A percentile compares a stretch with the other conserved stretches of the same genome.
phyloP scores from a whole-genome alignment of 345 rosid genomes.

The Populus ilicifolia region DNA sequence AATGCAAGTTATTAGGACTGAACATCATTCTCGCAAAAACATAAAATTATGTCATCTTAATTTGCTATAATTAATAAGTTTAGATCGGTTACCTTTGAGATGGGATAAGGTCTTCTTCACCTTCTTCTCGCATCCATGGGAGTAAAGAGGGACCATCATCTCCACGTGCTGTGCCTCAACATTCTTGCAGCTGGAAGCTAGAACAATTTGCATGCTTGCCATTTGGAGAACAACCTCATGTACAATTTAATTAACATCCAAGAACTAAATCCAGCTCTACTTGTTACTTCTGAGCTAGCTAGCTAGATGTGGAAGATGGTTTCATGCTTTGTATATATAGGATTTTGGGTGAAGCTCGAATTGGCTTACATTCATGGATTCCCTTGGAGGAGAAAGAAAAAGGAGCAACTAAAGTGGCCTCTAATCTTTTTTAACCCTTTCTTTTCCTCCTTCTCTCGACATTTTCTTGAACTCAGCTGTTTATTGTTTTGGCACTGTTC shows the following conservation, averaged over 20 bases:
- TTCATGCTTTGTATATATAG: not conserved
- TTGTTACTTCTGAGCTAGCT: not conserved
- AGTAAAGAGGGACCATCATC: slow-evolving; percentile 90
- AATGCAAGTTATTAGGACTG: not conserved
- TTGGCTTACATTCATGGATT: not conserved
- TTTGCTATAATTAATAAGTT: not conserved
- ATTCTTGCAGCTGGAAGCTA: slow-evolving; percentile 42
- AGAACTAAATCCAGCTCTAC: not conserved
- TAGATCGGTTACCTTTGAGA: slow-evolving; percentile 56
- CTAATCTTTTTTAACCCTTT: not conserved
- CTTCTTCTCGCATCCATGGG: slow-evolving; percentile 80
- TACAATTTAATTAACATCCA: not conserved
- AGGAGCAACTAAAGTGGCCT: not conserved
- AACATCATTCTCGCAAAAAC: not conserved
- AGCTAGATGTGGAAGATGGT: not conserved
- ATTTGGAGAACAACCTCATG: slow-evolving; percentile 16
- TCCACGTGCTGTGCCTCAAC: slow-evolving; percentile 92
- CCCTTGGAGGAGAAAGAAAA: not conserved
- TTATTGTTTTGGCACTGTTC: not conserved
- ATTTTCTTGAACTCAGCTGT: slow-evolving; percentile 3
- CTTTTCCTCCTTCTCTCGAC: not conserved
- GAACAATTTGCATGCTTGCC: slow-evolving; percentile 68
- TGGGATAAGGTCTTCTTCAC: slow-evolving; percentile 64
- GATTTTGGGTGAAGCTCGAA: not conserved
- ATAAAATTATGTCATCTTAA: too few relatives aligned